Evolutionary conservation across 352 stramenopile species (phyloP).

Genomic region (Globisporangium paroecandrum): DNA sequence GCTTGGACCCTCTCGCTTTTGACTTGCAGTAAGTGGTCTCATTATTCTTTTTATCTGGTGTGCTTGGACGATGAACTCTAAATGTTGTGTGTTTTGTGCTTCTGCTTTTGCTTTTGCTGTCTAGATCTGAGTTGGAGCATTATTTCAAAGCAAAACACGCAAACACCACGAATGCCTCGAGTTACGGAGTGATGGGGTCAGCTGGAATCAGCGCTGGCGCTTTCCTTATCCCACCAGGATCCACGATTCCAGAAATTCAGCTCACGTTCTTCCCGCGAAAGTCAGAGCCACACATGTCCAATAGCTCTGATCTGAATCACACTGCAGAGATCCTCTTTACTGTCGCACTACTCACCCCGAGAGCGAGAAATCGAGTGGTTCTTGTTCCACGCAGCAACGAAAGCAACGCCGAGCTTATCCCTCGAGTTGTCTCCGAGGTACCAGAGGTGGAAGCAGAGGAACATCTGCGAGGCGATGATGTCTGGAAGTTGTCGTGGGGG

Average conservation of each 20-base stretch:
- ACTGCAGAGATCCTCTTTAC: constrained; percentile 71
- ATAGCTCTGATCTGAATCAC: constrained; percentile 40
- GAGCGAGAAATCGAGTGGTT: constrained; percentile 44
- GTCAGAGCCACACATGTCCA: constrained; percentile 72
- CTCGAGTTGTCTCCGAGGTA: constrained; percentile 45
- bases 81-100: not conserved
- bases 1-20: constrained; percentile 22
- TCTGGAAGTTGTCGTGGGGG: constrained; percentile 63
- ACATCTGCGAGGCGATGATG: constrained; percentile 46
- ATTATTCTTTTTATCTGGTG: not conserved
- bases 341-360: constrained; percentile 66
- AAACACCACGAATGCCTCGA: constrained; percentile 29
- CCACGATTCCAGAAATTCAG: constrained; percentile 77
- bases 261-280: constrained; percentile 87
- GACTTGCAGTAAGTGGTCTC: constrained; percentile 41
- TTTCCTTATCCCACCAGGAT: constrained; percentile 71
- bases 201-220: constrained; percentile 69
- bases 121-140: constrained; percentile 35
- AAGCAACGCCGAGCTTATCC: constrained; percentile 36
- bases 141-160: constrained; percentile 45
- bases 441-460: constrained; percentile 42
- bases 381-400: constrained; percentile 35
- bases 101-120: not conserved
- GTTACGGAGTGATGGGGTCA: constrained; percentile 55
- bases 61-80: not conserved